Evolutionary conservation across 371 early-diverging fungal species (phyloP), one percentile per base, ranked within the genome.

Genomic region (Nematocida major): DNA sequence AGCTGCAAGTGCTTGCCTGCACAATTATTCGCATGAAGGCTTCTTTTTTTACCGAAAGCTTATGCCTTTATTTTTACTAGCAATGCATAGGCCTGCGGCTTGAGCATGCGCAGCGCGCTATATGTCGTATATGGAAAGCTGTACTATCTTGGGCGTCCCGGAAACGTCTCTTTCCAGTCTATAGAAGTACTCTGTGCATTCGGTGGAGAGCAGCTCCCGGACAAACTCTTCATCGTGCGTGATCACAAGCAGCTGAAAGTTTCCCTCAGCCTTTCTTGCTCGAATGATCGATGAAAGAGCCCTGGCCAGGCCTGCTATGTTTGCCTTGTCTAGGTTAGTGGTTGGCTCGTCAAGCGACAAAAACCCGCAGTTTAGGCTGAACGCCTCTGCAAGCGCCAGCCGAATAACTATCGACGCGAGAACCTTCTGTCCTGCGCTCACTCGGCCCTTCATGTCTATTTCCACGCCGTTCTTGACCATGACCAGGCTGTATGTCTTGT

Each of bases 171-270:
- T 81, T 48, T 50, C 66, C 30, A 85, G 15, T 26, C 80, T 73
- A 61, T 84, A 85, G 65, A 80, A 83, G 42, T 77, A 79, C 47
- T 83, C 82, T 34, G 63, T 47, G 73, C 78, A 48, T 28, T 65
- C 68, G 61, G 88, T 86, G 22, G 91, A 90, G 30, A 99, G 70
- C 68, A 89, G 83, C 59, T 89, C 76, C 13, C 65, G 87, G 78
- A 96, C 88, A 86, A 99, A 99, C 32, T 91, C 89, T 81, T 95
- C 97, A 84, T 99, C 99, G 82, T 99, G 99, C 13, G 99, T 97
- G 78, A 99, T 98, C 38, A 99, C 87, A 42, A 99, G 88, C 50
- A 99, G 86, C 85, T 99, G 99, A 80, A 97, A 95, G 83, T 93
- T 93, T 59, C 86, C 80, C 81, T 94, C 93, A 43, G 67, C 49